These are phyloP conservation scores for Ganoderma multipileum DNA, from an alignment of 1,284 basidiomycete genomes.

Conservation along the genomic window DNA sequence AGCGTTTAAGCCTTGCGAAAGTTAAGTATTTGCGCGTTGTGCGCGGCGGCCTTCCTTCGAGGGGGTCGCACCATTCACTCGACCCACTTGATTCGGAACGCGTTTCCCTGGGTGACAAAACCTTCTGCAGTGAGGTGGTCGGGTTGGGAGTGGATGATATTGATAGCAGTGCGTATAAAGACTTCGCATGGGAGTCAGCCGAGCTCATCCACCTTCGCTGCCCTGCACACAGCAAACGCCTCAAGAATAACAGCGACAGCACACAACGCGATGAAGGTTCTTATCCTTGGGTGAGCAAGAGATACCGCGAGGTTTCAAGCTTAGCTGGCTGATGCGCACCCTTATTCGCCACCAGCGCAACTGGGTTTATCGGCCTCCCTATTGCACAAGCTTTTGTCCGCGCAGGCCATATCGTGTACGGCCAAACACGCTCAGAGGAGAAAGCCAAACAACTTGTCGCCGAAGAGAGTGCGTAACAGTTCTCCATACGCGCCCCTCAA, in stretches of 20 bases:
- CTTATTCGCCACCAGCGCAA: slow-evolving; percentile 27
- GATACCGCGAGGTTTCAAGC: neutral
- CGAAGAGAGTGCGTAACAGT: slow-evolving; percentile 49
- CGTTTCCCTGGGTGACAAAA: neutral
- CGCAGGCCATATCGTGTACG: slow-evolving; percentile 61
- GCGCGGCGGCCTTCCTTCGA: neutral
- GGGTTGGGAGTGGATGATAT: neutral
- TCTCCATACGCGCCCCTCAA: neutral
- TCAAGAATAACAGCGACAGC: neutral
- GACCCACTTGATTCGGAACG: neutral
- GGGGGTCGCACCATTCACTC: neutral
- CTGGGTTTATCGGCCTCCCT: slow-evolving; percentile 57
- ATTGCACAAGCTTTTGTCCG: slow-evolving; percentile 55
- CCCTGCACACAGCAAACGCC: neutral
- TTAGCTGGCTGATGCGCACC: slow-evolving; percentile 1
- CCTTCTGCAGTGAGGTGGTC: neutral
- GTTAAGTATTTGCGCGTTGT: too few relatives aligned
- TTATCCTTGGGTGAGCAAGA: slow-evolving; percentile 36
- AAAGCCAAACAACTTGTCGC: slow-evolving; percentile 48
- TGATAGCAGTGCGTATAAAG: neutral
- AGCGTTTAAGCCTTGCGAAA: neutral
- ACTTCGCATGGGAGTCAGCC: neutral
- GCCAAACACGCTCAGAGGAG: slow-evolving; percentile 50
- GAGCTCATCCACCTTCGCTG: neutral
- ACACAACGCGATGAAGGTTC: slow-evolving; percentile 32